phyloP scores from a whole-genome alignment of 208 protist species.

The Acanthamoeba sp. region DNA sequence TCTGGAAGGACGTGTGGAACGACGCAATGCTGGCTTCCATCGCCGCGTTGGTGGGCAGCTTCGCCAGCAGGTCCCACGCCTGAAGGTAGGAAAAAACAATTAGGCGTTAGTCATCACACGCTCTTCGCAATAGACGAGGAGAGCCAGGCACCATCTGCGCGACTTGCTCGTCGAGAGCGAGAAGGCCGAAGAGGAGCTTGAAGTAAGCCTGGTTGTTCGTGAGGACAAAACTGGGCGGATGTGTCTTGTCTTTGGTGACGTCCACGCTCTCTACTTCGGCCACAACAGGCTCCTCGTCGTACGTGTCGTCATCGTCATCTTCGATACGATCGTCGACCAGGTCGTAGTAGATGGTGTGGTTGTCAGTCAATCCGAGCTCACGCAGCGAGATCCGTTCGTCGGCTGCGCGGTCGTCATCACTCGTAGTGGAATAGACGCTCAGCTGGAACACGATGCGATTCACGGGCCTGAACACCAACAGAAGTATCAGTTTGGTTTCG shows the following conservation, averaged over 20 bases:
- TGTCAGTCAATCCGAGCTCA: conserved; percentile 14
- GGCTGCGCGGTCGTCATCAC: not conserved
- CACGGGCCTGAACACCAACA: not conserved
- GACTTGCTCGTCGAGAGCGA: conserved; percentile 39
- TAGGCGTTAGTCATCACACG: not conserved
- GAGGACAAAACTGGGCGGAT: conserved; percentile 36
- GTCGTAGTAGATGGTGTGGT: conserved; percentile 40
- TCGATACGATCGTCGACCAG: conserved; percentile 1
- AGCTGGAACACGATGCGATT: conserved; percentile 27
- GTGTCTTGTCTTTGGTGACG: not conserved
- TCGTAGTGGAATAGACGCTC: not conserved
- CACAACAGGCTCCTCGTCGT: not conserved
- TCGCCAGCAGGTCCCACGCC: conserved; percentile 58
- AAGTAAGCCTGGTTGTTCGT: conserved; percentile 66
- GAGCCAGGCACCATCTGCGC: conserved; percentile 2
- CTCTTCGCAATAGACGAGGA: not conserved
- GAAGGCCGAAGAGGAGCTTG: conserved; percentile 61
- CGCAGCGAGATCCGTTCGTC: not conserved
- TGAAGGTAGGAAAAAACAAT: not conserved
- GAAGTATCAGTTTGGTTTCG: too few relatives aligned
- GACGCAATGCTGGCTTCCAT: conserved; percentile 19
- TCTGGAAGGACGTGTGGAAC: conserved; percentile 21
- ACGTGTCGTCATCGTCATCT: not conserved
- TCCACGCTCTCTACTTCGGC: not conserved
- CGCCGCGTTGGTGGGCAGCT: conserved; percentile 53